phyloP scores from a whole-genome alignment of 2,329 filamentous ascomycete species.

The Monilinia fructigena region DNA sequence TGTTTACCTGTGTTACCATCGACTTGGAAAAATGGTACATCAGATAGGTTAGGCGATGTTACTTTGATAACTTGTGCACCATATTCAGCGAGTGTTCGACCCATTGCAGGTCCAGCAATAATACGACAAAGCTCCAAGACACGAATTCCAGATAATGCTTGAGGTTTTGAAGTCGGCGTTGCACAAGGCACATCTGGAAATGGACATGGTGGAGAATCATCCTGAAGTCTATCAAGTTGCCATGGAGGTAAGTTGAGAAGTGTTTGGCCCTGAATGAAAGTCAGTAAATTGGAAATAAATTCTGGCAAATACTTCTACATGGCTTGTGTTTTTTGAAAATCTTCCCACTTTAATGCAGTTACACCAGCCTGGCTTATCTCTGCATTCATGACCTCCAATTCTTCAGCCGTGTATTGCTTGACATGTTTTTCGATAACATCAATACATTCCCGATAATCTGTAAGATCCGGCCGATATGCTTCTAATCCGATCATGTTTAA shows the following conservation, averaged over 20 bases:
- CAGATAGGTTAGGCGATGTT: conserved; percentile 64
- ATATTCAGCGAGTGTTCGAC: conserved; percentile 69
- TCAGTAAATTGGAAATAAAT: background rate
- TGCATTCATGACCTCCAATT: conserved; percentile 59
- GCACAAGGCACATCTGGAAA: conserved; percentile 37
- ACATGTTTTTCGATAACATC: conserved; percentile 59
- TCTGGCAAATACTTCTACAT: conserved; percentile 45
- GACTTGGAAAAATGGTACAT: conserved; percentile 70
- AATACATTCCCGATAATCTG: conserved; percentile 59
- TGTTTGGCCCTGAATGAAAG: conserved; percentile 41
- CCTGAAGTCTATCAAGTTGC: conserved; percentile 51
- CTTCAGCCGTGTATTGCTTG: conserved; percentile 51
- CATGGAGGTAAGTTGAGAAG: conserved; percentile 46
- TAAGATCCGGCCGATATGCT: conserved; percentile 58
- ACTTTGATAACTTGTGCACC: conserved; percentile 73
- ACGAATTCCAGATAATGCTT: conserved; percentile 58
- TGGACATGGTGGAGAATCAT: conserved; percentile 44
- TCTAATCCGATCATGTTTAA: conserved; percentile 69
- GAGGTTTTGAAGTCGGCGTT: conserved; percentile 26
- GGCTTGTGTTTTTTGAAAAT: conserved; percentile 56
- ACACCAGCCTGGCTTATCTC: conserved; percentile 59
- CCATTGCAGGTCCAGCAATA: conserved; percentile 73
- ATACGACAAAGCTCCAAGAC: conserved; percentile 74
- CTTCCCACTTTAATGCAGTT: conserved; percentile 56
- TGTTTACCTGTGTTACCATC: conserved; percentile 73